phyloP scores from a whole-genome alignment of 2,329 filamentous ascomycete genomes.

The Scortechinia acanthostroma region DNA sequence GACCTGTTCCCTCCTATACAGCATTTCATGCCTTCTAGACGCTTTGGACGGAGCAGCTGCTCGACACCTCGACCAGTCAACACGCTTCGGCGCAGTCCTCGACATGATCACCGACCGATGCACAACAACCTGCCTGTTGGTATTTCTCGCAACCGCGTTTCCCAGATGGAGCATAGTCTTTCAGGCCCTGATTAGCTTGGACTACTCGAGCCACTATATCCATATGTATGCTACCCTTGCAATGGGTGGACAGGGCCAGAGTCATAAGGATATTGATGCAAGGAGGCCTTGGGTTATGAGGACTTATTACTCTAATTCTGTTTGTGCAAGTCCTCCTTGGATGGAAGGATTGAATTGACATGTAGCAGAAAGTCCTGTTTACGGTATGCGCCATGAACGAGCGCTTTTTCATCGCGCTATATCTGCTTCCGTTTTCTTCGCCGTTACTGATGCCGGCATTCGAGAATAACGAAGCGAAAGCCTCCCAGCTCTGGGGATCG shows the following conservation, averaged over 20 bases:
- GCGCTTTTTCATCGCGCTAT: not conserved
- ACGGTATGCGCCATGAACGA: not conserved
- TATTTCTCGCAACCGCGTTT: not conserved
- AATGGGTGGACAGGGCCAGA: not conserved
- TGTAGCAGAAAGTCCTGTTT: not conserved
- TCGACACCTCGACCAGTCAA: not conserved
- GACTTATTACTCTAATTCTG: not conserved
- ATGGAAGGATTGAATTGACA: not conserved
- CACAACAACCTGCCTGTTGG: not conserved
- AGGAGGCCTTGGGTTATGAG: not conserved
- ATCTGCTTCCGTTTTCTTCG: not conserved
- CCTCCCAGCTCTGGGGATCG: not conserved
- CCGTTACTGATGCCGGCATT: not conserved
- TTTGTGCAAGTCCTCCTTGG: not conserved
- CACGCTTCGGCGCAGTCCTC: not conserved
- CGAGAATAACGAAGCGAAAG: no score
- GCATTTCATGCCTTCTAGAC: not conserved
- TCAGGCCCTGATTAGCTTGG: not conserved
- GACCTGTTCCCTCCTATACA: not conserved
- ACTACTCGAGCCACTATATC: constrained; percentile 1
- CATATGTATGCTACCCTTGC: not conserved
- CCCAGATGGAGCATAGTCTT: not conserved
- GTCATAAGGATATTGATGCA: not conserved
- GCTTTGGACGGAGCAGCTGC: not conserved
- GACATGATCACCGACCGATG: not conserved